Evolutionary conservation across 441 rosid species (phyloP), one percentile per base, ranked within the genome.

Genomic region (Biscutella laevigata): DNA sequence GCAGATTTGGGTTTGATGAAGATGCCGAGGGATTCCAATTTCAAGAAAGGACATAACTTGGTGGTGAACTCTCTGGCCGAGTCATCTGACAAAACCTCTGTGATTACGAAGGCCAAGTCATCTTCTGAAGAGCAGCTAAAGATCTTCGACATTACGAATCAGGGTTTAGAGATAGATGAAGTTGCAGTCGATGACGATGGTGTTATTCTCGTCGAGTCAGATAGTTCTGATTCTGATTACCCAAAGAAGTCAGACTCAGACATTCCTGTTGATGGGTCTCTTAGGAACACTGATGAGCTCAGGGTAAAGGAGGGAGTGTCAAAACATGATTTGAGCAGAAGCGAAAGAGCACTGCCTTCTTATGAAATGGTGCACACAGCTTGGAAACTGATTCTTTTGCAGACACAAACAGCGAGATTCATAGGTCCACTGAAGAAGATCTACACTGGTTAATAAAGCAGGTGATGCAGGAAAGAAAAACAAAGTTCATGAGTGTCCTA

Each of bases 401-500:
- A 21, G 61, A 30, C 41, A 66, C 64, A 34, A 37, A 35, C 45
- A 66, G 16, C 40, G 21, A 19, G 51, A 30, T 25, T 39, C 68
- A 60, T 48, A 56, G 60, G 43, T 35, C 41, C 42, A 55, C 36
- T 30, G 70, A 72, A 74, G 6, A 12, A 72, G 42, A 73, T 37
- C 59, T 26, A 41, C 4, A 34, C 5, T 54, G 44, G 44, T 34
- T 57, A 77, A 71, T 62, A 76, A 64, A 59, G 15, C 59, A 45
- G 64, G 68, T 40, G 69, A 55, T 21, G 41, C 53, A 1, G 77
- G 73, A 74, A 84, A 67, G 74, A 82, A 64, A 42, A 75, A 54
- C 49, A 75, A 71, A 62, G 67, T 61, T 2, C 98, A 83, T n/a
- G 80, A 77, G 69, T 90, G 96, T 24, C 95, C 96, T 2, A 71